These are phyloP conservation scores for Aspergillus luchuensis DNA, from an alignment of 2,329 filamentous ascomycete genomes.

Conservation along the genomic window DNA sequence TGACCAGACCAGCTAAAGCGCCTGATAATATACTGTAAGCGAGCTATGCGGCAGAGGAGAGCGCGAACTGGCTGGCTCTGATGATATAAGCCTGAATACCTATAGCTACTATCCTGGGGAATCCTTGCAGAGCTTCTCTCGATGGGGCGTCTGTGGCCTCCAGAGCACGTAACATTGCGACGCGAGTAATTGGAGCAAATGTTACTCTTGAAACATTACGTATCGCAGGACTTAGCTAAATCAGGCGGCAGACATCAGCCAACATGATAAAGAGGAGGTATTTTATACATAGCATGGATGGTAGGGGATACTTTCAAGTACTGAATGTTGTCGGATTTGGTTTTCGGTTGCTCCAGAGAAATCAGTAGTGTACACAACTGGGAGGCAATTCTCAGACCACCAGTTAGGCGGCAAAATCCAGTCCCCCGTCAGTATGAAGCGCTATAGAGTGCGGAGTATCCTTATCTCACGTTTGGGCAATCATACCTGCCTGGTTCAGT, in stretches of 20 bases:
- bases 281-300: neutral
- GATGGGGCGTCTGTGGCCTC: neutral
- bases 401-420: neutral
- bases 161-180: neutral
- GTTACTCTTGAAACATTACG: neutral
- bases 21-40: neutral
- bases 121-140: slow-evolving; percentile 3
- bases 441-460: neutral
- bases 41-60: slow-evolving; percentile 8
- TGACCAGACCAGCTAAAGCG: neutral
- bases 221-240: neutral
- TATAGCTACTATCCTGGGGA: neutral
- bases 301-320: neutral
- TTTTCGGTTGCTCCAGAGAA: neutral
- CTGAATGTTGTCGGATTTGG: neutral
- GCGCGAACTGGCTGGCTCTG: neutral
- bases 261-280: neutral
- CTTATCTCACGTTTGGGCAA: neutral
- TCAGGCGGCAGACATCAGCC: neutral
- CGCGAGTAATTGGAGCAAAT: neutral
- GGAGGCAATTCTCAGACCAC: neutral
- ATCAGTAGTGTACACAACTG: neutral
- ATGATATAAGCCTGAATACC: neutral
- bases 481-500: slow-evolving; percentile 1
- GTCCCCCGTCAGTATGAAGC: neutral